These are phyloP conservation scores for Chenopodium quinoa DNA, from an alignment of 148 eudicot genomes.

Conservation along the genomic window DNA sequence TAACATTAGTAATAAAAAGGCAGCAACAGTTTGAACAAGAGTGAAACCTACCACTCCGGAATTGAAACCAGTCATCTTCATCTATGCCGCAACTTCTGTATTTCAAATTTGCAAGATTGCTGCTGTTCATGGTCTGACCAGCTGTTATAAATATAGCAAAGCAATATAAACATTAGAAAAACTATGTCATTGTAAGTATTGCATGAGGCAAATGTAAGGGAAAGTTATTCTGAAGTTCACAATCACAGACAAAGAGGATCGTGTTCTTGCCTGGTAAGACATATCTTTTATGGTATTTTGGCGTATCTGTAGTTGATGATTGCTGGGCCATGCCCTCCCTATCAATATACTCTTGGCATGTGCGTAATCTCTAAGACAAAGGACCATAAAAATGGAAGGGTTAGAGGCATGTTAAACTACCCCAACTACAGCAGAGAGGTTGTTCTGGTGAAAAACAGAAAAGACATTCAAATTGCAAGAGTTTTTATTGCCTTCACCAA, in stretches of 20 bases:
- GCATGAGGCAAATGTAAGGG: not conserved
- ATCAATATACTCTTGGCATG: slow-evolving; percentile 74
- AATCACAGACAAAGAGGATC: not conserved
- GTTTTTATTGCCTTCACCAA: not conserved
- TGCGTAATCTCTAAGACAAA: slow-evolving; percentile 59
- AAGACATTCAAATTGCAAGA: not conserved
- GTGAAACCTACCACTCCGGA: slow-evolving; percentile 54
- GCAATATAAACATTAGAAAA: slow-evolving; percentile 10
- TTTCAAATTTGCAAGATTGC: slow-evolving; percentile 43
- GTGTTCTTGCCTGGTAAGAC: slow-evolving; percentile 71
- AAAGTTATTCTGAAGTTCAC: not conserved
- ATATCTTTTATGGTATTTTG: slow-evolving; percentile 82
- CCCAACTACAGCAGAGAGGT: not conserved
- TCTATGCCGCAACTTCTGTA: slow-evolving; percentile 54
- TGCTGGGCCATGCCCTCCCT: slow-evolving; percentile 80
- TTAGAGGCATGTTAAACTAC: not conserved
- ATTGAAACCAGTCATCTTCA: slow-evolving; percentile 75
- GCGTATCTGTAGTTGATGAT: slow-evolving; percentile 65
- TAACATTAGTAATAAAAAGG: not conserved
- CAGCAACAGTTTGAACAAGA: not conserved
- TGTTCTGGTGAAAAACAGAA: not conserved
- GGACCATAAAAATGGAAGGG: slow-evolving; percentile 12
- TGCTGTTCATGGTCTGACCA: slow-evolving; percentile 59
- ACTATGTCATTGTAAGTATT: not conserved
- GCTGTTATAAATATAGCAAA: slow-evolving; percentile 36